These are phyloP conservation scores for Microcyclospora tardicrescens DNA, from an alignment of 2,329 filamentous ascomycete genomes.

Conservation along the genomic window DNA sequence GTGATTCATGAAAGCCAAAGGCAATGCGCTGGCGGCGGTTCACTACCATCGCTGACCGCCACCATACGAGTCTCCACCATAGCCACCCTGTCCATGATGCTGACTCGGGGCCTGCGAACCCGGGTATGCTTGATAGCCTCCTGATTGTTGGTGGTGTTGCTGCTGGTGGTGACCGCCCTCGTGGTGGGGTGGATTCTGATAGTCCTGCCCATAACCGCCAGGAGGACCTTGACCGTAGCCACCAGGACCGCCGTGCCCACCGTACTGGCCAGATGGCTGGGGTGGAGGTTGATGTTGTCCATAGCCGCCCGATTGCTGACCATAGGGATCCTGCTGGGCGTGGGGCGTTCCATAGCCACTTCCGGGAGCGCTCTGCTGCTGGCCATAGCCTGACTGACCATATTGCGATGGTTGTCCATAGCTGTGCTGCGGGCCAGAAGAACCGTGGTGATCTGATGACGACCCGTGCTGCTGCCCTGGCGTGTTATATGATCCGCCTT, in stretches of 20 bases:
- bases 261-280: slow-evolving; percentile 1
- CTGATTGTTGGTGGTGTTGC: not conserved
- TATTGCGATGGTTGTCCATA: slow-evolving; percentile 12
- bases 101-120: slow-evolving; percentile 3
- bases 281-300: slow-evolving; percentile 3
- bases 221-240: not conserved
- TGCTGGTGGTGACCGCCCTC: slow-evolving; percentile 4
- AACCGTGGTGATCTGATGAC: not conserved
- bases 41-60: too few species aligned
- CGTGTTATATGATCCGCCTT: slow-evolving; percentile 11
- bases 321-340: slow-evolving; percentile 2
- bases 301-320: slow-evolving; percentile 10
- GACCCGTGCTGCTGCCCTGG: slow-evolving; percentile 4
- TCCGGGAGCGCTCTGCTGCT: slow-evolving; percentile 4
- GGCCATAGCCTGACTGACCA: slow-evolving; percentile 11
- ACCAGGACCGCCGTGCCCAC: not conserved
- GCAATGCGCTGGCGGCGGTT: too few species aligned
- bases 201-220: slow-evolving; percentile 1
- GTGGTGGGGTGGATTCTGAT: not conserved
- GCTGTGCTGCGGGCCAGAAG: not conserved
- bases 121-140: slow-evolving; percentile 6
- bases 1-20: too few species aligned
- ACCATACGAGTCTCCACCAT: not conserved
- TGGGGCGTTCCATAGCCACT: slow-evolving; percentile 5
- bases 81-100: slow-evolving; percentile 5